phyloP scores from a whole-genome alignment of 2,329 filamentous ascomycete genomes.

The Knufia petricola region DNA sequence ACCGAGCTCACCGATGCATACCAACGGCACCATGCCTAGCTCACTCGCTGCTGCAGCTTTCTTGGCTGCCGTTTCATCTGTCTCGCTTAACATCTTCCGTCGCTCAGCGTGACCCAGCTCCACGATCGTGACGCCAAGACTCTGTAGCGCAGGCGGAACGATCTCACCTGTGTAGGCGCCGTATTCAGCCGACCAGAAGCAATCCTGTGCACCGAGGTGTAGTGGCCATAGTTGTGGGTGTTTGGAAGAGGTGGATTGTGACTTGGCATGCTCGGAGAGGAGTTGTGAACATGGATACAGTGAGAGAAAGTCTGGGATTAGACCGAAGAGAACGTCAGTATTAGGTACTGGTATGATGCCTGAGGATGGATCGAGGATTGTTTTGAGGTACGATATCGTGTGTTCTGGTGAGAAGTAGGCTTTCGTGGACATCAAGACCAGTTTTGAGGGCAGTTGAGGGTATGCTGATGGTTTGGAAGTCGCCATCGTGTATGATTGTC shows the following conservation, averaged over 20 bases:
- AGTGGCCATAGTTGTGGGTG: constrained; percentile 36
- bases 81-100: constrained; percentile 61
- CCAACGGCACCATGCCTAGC: constrained; percentile 64
- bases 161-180: constrained; percentile 74
- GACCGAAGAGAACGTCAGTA: constrained; percentile 57
- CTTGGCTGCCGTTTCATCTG: constrained; percentile 54
- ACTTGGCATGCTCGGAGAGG: constrained; percentile 27
- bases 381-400: constrained; percentile 49
- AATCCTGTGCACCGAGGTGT: constrained; percentile 66
- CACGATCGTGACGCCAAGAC: constrained; percentile 61
- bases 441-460: constrained; percentile 43
- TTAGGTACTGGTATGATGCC: constrained; percentile 33
- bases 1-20: constrained; percentile 68
- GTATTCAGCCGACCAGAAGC: constrained; percentile 52
- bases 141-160: constrained; percentile 56
- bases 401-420: constrained; percentile 66
- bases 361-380: constrained; percentile 41
- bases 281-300: constrained; percentile 41
- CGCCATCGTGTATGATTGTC: constrained; percentile 7
- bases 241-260: constrained; percentile 14
- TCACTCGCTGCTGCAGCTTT: constrained; percentile 61
- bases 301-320: constrained; percentile 69
- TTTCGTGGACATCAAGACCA: constrained; percentile 66
- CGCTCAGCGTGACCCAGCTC: constrained; percentile 77
- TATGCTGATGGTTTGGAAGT: constrained; percentile 13